Percentiles rank a stretch among this genome's conserved stretches.
Conservation (phyloP, 2,329 filamentous ascomycete species). For the Rhexocercosporidium sp. region DNA sequence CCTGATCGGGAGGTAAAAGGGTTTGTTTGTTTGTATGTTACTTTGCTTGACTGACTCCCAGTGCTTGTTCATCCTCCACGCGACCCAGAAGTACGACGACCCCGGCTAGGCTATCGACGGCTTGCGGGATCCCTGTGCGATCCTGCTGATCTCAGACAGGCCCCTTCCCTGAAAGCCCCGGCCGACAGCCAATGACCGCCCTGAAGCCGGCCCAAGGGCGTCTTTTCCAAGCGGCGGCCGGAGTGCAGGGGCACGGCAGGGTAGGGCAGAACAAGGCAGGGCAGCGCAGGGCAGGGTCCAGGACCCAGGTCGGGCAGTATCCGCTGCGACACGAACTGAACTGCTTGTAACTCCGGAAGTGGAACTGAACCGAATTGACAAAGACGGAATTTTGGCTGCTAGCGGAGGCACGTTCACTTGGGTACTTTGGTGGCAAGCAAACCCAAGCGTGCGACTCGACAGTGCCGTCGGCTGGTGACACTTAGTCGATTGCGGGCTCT, state of each 20-base stretch:
- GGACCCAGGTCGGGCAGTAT: slow-evolving; percentile 18
- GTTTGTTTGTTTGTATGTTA: too few relatives aligned
- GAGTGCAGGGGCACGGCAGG: too few relatives aligned
- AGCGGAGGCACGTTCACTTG: neutral
- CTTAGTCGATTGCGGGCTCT: slow-evolving; percentile 11
- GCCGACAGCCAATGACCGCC: slow-evolving; percentile 24
- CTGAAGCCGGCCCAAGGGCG: slow-evolving; percentile 13
- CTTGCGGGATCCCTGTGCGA: slow-evolving; percentile 16
- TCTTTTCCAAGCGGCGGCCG: slow-evolving; percentile 30
- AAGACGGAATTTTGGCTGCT: too few relatives aligned
- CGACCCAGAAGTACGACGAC: slow-evolving; percentile 7
- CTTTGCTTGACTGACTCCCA: too few relatives aligned
- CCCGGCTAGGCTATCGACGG: slow-evolving; percentile 22
- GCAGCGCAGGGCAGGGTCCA: too few relatives aligned
- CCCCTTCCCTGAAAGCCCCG: neutral
- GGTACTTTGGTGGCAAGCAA: slow-evolving; percentile 30
- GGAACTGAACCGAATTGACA: neutral
- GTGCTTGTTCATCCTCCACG: neutral
- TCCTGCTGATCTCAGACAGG: slow-evolving; percentile 3
- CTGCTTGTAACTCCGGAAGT: too few relatives aligned
- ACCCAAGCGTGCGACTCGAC: slow-evolving; percentile 32
- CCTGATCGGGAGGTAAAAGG: too few relatives aligned
- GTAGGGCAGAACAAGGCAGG: too few relatives aligned
- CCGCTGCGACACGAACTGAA: slow-evolving; percentile 32
- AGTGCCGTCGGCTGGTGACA: slow-evolving; percentile 6